Evolutionary conservation across 2,329 filamentous ascomycete species (phyloP).

Genomic region (Ilyonectria robusta): DNA sequence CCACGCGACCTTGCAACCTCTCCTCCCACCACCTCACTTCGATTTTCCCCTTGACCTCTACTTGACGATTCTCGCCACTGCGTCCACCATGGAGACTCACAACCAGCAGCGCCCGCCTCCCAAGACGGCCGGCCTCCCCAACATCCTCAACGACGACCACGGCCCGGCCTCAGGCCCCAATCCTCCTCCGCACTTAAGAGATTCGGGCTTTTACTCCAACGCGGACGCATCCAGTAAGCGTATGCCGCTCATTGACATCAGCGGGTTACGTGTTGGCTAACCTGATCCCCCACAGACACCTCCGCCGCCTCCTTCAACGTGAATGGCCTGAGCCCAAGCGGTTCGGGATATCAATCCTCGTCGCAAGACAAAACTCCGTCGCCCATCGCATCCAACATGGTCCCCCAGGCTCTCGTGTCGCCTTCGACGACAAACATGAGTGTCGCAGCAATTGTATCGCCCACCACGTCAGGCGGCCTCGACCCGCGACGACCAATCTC

Average conservation of each 20-base stretch:
- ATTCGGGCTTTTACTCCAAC: constrained; percentile 62
- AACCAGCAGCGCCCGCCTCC: constrained; percentile 47
- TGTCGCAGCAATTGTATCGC: constrained; percentile 76
- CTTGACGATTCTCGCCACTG: constrained; percentile 10
- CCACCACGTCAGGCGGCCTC: constrained; percentile 63
- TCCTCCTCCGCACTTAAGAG: constrained; percentile 54
- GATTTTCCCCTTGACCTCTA: constrained; percentile 19
- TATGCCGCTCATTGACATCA: constrained; percentile 46
- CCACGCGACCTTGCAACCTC: constrained; percentile 15
- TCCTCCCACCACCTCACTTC: constrained; percentile 6
- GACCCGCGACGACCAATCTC: constrained; percentile 59
- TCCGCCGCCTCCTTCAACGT: constrained; percentile 57
- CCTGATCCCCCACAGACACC: constrained; percentile 49
- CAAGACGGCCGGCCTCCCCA: constrained; percentile 56
- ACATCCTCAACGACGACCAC: constrained; percentile 57
- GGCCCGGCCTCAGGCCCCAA: constrained; percentile 44
- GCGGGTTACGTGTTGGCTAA: constrained; percentile 38
- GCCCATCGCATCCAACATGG: constrained; percentile 66
- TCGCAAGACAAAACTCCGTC: constrained; percentile 74
- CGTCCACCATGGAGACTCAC: constrained; percentile 48
- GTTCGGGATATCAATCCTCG: constrained; percentile 65
- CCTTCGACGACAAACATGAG: constrained; percentile 74
- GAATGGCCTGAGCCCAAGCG: constrained; percentile 58
- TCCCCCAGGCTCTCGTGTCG: constrained; percentile 68
- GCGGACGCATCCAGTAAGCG: constrained; percentile 60